Evolutionary conservation across 2,329 filamentous ascomycete species (phyloP), one percentile per base, ranked within the genome.

Genomic region (Leptographium flavum): DNA sequence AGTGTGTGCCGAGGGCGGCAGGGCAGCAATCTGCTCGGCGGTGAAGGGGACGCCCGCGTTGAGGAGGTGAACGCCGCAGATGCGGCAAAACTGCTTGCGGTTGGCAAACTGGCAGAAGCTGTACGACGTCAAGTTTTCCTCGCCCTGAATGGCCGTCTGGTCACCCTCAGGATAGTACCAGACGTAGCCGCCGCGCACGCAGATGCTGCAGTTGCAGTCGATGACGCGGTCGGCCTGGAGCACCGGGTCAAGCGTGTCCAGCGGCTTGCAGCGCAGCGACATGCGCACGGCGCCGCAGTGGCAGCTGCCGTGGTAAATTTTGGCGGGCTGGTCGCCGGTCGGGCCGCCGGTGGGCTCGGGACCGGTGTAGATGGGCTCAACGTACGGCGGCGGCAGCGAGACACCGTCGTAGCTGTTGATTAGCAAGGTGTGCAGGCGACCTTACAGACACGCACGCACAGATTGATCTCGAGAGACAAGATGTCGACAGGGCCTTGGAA

Each of bases 141-240:
- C 63, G 54, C 67, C 56, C 25, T 65, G 50, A 39, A 73, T 50
- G 11, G 57, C 58, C n/a, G 70, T 58, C 41, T 69, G 61, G 11
- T 61, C 56, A 4, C 50, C 51, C 3, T 48, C 47, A 7, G 65
- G 63, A 52, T 71, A 73, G 31, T 63, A 52, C 69, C 70, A 74
- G 45, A 62, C 49, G 48, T 58, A 58, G 10, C 57, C 71, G 47
- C 67, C 67, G 42, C 66, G 58, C 36, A 56, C 54, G 55, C 70
- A 73, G 50, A 64, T 62, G 53, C 70, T 73, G 60, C 71, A 74
- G 55, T 71, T 69, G 58, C 71, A 74, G 42, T 70, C 65, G 2
- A 57, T 22, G 5, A 63, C 49, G 1, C 13, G 42, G 13, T 59
- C 60, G 21, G 17, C 37, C 2, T 23, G 2, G 3, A 37, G 28